Conservation (phyloP, 2,329 filamentous ascomycete species). For the Aspergillus phoenicis region DNA sequence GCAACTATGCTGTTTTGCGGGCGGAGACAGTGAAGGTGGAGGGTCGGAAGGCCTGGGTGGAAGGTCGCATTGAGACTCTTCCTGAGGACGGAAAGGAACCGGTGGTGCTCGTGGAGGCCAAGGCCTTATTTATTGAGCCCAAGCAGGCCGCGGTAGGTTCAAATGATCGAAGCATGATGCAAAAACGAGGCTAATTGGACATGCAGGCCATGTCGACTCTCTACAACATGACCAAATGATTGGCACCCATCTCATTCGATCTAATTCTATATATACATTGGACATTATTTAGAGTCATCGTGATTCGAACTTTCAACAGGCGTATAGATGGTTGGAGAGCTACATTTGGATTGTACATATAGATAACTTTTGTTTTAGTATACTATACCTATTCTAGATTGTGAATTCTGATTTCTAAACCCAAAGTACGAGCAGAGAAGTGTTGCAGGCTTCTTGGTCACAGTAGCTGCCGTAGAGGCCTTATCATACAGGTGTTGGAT, state of each 20-base stretch:
- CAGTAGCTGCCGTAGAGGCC: no score
- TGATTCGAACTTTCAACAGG: background rate
- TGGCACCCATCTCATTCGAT: background rate
- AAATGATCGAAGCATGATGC: background rate
- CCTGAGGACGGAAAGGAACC: constrained; percentile 64
- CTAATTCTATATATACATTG: background rate
- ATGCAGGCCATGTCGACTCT: background rate
- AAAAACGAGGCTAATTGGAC: background rate
- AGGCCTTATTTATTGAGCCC: constrained; percentile 85
- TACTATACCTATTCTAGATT: background rate
- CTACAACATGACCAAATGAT: background rate
- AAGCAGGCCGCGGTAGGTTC: constrained; percentile 74
- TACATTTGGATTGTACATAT: background rate
- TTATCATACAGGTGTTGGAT: no score
- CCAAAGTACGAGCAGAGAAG: no score
- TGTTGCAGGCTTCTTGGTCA: no score
- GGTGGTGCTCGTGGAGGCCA: constrained; percentile 74
- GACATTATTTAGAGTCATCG: background rate
- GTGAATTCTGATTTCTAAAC: background rate
- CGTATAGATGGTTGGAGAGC: constrained; percentile 1
- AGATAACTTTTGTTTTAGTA: background rate
- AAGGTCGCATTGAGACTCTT: constrained; percentile 81
- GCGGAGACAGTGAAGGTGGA: constrained; percentile 83
- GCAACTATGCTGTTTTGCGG: constrained; percentile 73
- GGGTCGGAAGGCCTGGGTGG: constrained; percentile 92